These are phyloP conservation scores for Hymenoscyphus infarciens DNA, from an alignment of 2,329 filamentous ascomycete genomes.

Conservation along the genomic window DNA sequence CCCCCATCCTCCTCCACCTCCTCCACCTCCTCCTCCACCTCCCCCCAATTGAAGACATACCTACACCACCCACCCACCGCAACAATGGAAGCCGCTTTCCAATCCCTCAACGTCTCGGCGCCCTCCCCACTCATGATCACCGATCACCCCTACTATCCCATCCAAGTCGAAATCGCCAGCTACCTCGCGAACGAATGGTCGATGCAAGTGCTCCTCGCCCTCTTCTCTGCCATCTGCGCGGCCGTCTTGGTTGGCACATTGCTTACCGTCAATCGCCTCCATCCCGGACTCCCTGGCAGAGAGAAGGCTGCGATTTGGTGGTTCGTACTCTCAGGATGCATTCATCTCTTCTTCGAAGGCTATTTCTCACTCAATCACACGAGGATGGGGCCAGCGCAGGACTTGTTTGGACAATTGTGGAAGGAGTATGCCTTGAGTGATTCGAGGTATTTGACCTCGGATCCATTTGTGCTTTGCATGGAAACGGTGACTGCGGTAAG, in stretches of 20 bases:
- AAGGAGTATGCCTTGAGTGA: slow-evolving; percentile 57
- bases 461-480: slow-evolving; percentile 54
- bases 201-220: slow-evolving; percentile 54
- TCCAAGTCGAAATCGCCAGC: slow-evolving; percentile 56
- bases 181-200: slow-evolving; percentile 65
- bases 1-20: background rate
- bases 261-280: slow-evolving; percentile 47
- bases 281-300: slow-evolving; percentile 48
- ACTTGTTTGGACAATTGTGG: slow-evolving; percentile 53
- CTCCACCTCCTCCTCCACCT: background rate
- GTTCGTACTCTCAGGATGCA: slow-evolving; percentile 60
- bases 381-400: slow-evolving; percentile 39
- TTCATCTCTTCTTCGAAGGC: slow-evolving; percentile 36
- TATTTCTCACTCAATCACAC: slow-evolving; percentile 47
- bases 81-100: slow-evolving; percentile 22
- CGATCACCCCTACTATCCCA: slow-evolving; percentile 68
- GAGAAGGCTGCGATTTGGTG: slow-evolving; percentile 65
- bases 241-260: slow-evolving; percentile 56
- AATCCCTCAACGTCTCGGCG: slow-evolving; percentile 22
- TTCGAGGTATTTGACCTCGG: slow-evolving; percentile 51
- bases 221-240: slow-evolving; percentile 55
- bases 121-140: slow-evolving; percentile 23
- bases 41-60: background rate
- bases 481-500: slow-evolving; percentile 48
- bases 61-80: background rate